phyloP scores from a whole-genome alignment of 78 protist species.

The Emiliania huxleyi region DNA sequence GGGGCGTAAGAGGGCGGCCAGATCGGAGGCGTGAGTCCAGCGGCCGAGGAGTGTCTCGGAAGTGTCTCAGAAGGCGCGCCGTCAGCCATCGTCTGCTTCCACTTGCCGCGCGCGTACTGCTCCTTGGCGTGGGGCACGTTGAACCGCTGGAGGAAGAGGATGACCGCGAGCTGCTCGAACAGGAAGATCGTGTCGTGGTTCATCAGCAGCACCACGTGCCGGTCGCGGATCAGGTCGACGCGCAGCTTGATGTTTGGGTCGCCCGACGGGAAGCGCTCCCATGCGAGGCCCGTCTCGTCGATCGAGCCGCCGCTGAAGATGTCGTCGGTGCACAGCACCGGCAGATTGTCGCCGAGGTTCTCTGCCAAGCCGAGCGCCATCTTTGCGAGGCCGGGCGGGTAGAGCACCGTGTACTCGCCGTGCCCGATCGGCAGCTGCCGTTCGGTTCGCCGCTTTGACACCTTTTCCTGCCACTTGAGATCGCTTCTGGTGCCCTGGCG shows the following conservation, averaged over 20 bases:
- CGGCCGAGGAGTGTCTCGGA: background rate
- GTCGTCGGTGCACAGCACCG: background rate
- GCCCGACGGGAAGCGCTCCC: background rate
- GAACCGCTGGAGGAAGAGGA: background rate
- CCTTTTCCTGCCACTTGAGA: too few species aligned
- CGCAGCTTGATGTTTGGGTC: slow-evolving; percentile 11
- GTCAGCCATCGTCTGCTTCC: background rate
- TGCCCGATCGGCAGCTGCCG: too few species aligned
- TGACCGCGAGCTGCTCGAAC: background rate
- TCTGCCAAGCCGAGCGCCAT: background rate
- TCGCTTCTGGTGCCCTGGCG: too few species aligned
- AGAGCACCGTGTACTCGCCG: background rate
- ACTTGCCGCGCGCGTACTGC: background rate
- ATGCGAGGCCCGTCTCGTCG: background rate
- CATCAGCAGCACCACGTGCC: background rate
- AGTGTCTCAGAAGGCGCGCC: background rate
- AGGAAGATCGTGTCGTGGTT: background rate
- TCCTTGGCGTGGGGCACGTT: background rate
- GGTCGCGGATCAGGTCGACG: background rate
- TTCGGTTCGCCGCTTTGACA: too few species aligned
- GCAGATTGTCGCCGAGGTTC: background rate
- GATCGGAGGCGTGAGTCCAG: background rate
- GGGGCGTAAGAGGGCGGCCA: background rate
- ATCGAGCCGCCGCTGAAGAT: too few species aligned
- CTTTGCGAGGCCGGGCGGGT: background rate